Percentiles rank a stretch among this genome's conserved stretches.
phyloP scores from a whole-genome alignment of 192 early-diverging fungal species.

The Cetraspora pellucida region DNA sequence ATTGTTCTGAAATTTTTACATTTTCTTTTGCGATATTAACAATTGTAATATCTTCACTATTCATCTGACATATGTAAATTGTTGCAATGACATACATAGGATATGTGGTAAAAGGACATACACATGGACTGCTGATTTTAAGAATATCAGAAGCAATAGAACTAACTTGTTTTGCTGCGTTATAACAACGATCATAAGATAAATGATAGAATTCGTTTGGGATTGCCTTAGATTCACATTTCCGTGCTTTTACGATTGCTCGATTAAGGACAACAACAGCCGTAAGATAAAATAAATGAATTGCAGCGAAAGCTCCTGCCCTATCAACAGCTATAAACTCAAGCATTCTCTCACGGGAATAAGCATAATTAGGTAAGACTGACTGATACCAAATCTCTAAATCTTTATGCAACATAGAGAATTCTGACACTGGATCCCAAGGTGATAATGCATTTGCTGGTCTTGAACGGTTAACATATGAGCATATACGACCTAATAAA shows the following conservation, averaged over 20 bases:
- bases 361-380: conserved; percentile 39
- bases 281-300: conserved; percentile 53
- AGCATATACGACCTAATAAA: conserved; percentile 49
- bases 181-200: conserved; percentile 44
- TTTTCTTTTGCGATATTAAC: conserved; percentile 44
- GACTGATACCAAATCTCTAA: conserved; percentile 45
- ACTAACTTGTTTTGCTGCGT: conserved; percentile 47
- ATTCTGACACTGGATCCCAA: conserved; percentile 50
- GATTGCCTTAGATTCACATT: background rate
- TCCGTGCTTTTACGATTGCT: conserved; percentile 42
- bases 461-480: conserved; percentile 49
- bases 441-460: conserved; percentile 40
- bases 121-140: conserved; percentile 31
- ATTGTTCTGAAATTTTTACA: conserved; percentile 47
- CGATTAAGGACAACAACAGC: conserved; percentile 52
- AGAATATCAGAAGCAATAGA: conserved; percentile 44
- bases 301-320: conserved; percentile 42
- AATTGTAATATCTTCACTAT: conserved; percentile 41
- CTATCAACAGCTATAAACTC: conserved; percentile 34
- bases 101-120: conserved; percentile 53
- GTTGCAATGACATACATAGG: conserved; percentile 54
- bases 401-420: conserved; percentile 42
- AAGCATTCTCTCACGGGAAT: conserved; percentile 45
- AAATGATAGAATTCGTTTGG: conserved; percentile 39
- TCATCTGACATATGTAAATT: conserved; percentile 53